A percentile compares a stretch with the other conserved stretches of the same genome.
Conservation (phyloP, 1,284 basidiomycete species). For the Calocybe gambosa region DNA sequence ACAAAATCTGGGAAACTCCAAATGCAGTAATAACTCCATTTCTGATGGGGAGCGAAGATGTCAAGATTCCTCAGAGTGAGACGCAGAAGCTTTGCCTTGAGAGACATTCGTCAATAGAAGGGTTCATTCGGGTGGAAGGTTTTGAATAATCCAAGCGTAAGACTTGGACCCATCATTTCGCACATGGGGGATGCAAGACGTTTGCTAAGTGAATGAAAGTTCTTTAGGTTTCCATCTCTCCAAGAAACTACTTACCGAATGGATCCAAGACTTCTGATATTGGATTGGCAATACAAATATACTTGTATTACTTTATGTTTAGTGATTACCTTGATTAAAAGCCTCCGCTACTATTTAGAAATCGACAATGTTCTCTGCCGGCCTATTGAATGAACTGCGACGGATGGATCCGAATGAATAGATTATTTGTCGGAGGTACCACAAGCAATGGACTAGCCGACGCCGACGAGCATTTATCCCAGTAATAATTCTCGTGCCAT, state of each 20-base stretch:
- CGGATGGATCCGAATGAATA: background rate
- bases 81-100: background rate
- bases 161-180: background rate
- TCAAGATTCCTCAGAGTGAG: background rate
- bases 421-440: background rate
- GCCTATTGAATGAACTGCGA: background rate
- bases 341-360: background rate
- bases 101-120: constrained; percentile 5
- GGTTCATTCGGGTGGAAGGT: background rate
- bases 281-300: background rate
- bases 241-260: background rate
- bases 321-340: background rate
- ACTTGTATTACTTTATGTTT: background rate
- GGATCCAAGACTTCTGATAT: background rate
- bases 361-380: background rate
- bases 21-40: background rate
- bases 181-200: background rate
- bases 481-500: background rate
- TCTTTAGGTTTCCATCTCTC: background rate
- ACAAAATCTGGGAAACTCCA: background rate
- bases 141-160: background rate
- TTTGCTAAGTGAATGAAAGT: background rate
- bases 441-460: background rate
- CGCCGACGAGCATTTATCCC: background rate
- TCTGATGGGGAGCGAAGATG: background rate